A percentile compares a stretch with the other conserved stretches of the same genome.
Evolutionary conservation across 176 grass and related monocot species (phyloP).

Genomic region (Lolium rigidum): DNA sequence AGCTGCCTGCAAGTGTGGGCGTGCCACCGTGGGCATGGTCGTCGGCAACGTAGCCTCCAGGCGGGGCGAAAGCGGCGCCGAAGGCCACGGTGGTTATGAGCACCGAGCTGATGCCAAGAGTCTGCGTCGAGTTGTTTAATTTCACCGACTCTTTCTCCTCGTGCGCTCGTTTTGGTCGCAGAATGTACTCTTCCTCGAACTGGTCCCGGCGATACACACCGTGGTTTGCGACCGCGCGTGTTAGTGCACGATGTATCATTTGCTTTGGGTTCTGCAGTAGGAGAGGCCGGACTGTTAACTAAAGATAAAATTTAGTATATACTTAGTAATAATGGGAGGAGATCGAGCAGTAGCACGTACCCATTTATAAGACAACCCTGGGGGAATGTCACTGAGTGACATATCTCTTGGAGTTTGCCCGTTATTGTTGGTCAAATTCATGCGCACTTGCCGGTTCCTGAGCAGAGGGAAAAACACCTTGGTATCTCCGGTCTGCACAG

Average conservation of each 20-base stretch:
- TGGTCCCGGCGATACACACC: neutral
- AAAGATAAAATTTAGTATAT: neutral
- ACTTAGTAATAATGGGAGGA: neutral
- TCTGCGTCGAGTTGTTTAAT: neutral
- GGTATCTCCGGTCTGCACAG: too few species aligned
- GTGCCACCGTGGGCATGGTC: neutral
- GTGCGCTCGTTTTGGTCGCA: neutral
- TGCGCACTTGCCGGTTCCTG: neutral
- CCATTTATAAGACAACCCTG: neutral
- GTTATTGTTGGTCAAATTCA: neutral
- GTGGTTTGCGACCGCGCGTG: neutral
- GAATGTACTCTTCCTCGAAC: neutral
- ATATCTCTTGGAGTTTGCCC: conserved; percentile 30
- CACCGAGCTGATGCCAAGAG: conserved; percentile 7
- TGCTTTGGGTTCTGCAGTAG: neutral
- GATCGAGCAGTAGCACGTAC: neutral
- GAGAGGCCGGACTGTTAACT: too few species aligned
- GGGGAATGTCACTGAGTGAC: neutral
- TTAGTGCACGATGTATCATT: too few species aligned
- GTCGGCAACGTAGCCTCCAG: conserved; percentile 36
- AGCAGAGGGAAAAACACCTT: neutral
- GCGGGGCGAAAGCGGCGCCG: conserved; percentile 18
- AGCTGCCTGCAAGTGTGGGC: conserved; percentile 15
- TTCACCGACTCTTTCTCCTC: neutral
- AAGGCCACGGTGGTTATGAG: conserved; percentile 41